Evolutionary conservation across 164 flowering plant genomes (phyloP), one percentile per base, ranked within the genome.

Genomic region (Aristolochia californica): DNA sequence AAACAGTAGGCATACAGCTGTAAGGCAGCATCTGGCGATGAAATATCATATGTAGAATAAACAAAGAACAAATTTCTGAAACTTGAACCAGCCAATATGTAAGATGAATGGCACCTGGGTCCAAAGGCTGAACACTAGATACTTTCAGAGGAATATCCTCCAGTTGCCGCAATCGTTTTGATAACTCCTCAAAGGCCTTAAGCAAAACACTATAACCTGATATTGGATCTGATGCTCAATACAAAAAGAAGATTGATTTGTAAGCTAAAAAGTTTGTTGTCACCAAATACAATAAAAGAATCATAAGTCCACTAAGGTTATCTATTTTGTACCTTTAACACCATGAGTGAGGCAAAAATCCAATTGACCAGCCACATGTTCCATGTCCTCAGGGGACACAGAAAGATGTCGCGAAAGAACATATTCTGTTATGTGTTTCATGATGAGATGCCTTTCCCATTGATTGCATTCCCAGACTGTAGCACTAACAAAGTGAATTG

Each of bases 121-220:
- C 91, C 56, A 93, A 67, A 63, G 90, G 87, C 66, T 87, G 96
- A 62, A 93, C 97, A 61, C 87, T 85, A 49, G 91, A 87, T 48
- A 89, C 70, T 65, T 54, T 80, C 75, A 93, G 73, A 56, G 97
- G 99, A 67, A 93, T 79, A 69, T 78, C 91, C 45, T 76, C 69
- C 54, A 93, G 72, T 50, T 49, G 59, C 20, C 83, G 90, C 74
- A 93, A 68, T 17, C 81, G 78, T 69, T 79, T 80, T 18, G 96
- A 80, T 57, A 93, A 73, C 60, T 60, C 74, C 14, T 85, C 90
- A 79, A 77, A 80, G 61, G 95, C 91, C 63, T 48, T 68, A 50
- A 77, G 69, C 61, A 93, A 67, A 70, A 55, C 72, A 65, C 70
- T 76, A 66, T 81, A 70, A 68, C 44, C 77, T 63, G 90, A 81